Conservation (phyloP, 257 asterid species). For the Penstemon eatonii region DNA sequence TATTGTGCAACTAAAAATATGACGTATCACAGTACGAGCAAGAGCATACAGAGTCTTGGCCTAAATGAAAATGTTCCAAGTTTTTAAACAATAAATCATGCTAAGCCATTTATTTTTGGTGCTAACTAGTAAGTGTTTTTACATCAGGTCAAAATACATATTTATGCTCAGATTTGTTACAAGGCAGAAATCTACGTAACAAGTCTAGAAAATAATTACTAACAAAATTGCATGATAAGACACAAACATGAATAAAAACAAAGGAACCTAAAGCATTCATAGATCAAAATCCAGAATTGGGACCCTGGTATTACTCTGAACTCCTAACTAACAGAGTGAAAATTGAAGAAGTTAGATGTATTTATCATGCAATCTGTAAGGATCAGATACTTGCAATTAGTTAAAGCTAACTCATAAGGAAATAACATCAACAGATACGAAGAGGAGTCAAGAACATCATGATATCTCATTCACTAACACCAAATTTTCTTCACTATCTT, state of each 20-base stretch:
- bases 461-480: neutral
- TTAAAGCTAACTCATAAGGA: neutral
- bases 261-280: neutral
- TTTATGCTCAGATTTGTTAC: neutral
- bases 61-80: neutral
- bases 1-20: neutral
- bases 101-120: neutral
- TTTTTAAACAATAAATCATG: neutral
- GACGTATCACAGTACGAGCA: neutral
- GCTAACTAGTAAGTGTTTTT: too few relatives aligned
- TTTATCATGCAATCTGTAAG: neutral
- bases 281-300: neutral
- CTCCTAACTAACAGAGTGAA: neutral
- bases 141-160: neutral
- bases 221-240: too few relatives aligned
- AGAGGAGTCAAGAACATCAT: neutral
- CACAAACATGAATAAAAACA: neutral
- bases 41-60: neutral
- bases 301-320: neutral
- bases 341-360: neutral
- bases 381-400: neutral
- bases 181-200: neutral
- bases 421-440: too few relatives aligned
- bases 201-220: too few relatives aligned
- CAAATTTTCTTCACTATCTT: slow-evolving; percentile 6